A percentile compares a stretch with the other conserved stretches of the same genome.
phyloP scores from a whole-genome alignment of 2,329 filamentous ascomycete genomes.

The Alternaria sp. region DNA sequence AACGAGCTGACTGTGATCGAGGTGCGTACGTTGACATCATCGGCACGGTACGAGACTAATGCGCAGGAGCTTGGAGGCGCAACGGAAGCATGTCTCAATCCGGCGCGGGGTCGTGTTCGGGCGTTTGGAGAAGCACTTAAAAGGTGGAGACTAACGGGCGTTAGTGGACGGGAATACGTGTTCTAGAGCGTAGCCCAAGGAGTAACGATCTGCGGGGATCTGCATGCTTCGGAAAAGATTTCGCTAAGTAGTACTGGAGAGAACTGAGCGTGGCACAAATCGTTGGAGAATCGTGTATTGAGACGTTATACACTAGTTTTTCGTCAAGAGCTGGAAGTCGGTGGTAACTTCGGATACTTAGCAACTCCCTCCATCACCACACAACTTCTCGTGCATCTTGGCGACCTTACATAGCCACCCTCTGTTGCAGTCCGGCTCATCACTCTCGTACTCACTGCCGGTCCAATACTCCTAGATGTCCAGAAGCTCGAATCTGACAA shows the following conservation, averaged over 20 bases:
- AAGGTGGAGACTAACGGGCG: not conserved
- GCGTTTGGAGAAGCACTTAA: not conserved
- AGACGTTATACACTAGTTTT: not conserved
- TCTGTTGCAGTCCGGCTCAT: not conserved
- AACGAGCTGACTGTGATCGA: not conserved
- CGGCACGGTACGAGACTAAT: not conserved
- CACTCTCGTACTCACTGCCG: not conserved
- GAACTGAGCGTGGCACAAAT: not conserved
- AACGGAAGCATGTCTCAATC: slow-evolving; percentile 1
- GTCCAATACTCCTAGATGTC: slow-evolving; percentile 25
- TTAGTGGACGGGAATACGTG: not conserved
- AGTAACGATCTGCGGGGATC: not conserved
- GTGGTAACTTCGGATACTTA: not conserved
- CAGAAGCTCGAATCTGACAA: slow-evolving; percentile 67
- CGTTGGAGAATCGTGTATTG: not conserved
- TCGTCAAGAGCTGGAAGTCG: not conserved
- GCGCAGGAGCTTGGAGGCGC: not conserved
- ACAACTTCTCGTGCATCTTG: not conserved
- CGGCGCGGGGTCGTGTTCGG: not conserved
- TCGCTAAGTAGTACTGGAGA: not conserved
- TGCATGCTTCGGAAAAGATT: not conserved
- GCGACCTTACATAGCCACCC: not conserved
- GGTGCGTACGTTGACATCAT: not conserved
- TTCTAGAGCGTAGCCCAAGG: not conserved
- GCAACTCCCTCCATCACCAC: slow-evolving; percentile 1